Evolutionary conservation across 768 basidiomycete genomes (phyloP), one percentile per base, ranked within the genome.

Genomic region (Auricularia sp.): DNA sequence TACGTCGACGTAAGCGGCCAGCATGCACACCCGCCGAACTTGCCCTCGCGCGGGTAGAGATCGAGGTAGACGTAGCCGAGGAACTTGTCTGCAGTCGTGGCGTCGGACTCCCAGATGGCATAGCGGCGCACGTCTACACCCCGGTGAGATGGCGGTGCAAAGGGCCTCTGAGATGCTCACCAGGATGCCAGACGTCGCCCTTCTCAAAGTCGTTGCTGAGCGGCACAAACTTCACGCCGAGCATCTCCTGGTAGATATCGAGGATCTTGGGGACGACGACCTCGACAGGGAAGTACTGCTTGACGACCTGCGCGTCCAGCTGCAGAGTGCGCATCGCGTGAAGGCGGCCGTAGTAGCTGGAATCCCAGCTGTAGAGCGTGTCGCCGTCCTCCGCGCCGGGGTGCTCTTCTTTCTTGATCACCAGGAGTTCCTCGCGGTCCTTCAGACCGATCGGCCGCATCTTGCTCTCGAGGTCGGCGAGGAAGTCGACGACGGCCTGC

Each of bases 11-110:
- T 77, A 34, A 93, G 77, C 5, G 83, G 79, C 88, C 90, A 94
- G 1, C 93, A 90, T 0, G 91, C 91, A 0, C 92, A 91, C 75
- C 93, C 91, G 11, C 88, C 83, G 72, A 92, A 94, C 71, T 93
- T 93, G 59, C 81, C 81, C 58, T 79, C 89, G 29, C 91, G 85
- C 63, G 91, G 91, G 80, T 88, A 93, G 53, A 95, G 81, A 70
- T 95, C 93, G 34, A 94, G 87, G 70, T 91, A 91, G 72, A 90
- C 90, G 73, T 91, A 88, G 2, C 93, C 93, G 23, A 93, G 72
- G 70, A 94, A 94, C 29, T 79, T 87, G 1, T 84, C 79, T 68
- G 79, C 84, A 66, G 86, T 85, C 62, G 83, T 86, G 21, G 88
- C 86, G 65, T 83, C 85, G 62, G 85, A 85, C 69, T 89, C 87